These are phyloP conservation scores for Mycena capillaripes DNA, from an alignment of 768 basidiomycete genomes.

Conservation along the genomic window DNA sequence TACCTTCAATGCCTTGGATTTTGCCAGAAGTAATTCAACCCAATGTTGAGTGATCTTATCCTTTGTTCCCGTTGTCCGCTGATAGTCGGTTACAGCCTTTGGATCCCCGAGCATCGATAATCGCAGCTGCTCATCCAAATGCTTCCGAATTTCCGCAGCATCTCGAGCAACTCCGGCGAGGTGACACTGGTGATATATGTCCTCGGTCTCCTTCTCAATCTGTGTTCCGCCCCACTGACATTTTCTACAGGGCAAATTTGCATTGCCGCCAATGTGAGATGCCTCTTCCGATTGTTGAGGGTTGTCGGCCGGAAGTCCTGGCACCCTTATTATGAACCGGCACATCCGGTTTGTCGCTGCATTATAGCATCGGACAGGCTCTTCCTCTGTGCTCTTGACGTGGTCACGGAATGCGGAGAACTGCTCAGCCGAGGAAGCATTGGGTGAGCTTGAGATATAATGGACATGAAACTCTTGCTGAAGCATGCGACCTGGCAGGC, in stretches of 20 bases:
- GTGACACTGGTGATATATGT: constrained; percentile 29
- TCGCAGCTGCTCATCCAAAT: neutral
- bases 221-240: constrained; percentile 29
- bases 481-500: neutral
- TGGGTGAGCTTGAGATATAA: neutral
- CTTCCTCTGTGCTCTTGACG: constrained; percentile 18
- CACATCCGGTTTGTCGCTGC: constrained; percentile 15
- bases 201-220: constrained; percentile 9
- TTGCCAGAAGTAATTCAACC: neutral
- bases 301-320: constrained; percentile 34
- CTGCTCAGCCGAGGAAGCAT: neutral
- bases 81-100: neutral
- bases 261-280: constrained; percentile 30
- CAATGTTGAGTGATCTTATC: constrained; percentile 28
- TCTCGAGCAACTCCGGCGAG: neutral
- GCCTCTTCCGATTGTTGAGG: constrained; percentile 38
- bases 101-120: neutral
- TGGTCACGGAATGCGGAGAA: constrained; percentile 21
- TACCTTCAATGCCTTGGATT: neutral
- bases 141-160: constrained; percentile 1
- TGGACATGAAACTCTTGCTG: neutral
- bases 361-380: constrained; percentile 24
- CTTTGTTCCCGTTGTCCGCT: constrained; percentile 1
- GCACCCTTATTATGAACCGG: constrained; percentile 18
- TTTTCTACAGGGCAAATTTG: constrained; percentile 30